Base-by-base conservation (phyloP, 805 yeast genomes). In the Saccharomycopsis fermentans region DNA sequence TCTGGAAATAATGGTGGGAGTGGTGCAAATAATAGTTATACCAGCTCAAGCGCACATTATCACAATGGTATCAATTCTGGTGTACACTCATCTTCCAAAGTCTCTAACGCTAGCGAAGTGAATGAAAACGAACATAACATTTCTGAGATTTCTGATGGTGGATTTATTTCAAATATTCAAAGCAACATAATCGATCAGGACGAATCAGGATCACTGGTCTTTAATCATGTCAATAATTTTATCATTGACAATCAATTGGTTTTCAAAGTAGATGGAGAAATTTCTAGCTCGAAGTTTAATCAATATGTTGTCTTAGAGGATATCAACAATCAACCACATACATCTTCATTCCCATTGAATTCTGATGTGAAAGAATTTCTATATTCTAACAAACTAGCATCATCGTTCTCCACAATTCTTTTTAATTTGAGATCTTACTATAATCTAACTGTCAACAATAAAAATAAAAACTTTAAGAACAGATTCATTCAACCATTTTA, bases 401-500 rank as follows among this genome's bases (percentile, higher is more conserved):
- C 74, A 3, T 60, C 77, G 6, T 64, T 68, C 4, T 59, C 69
- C 12, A 74, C 72, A 5, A 75, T 73, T 27, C 71, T 74, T 2
- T 70, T 70, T 55, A 74, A 74, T 57, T 73, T 74, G 58, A 75
- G 73, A 55, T 73, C 70, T 58, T 74, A 67, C 58, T 73, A 32
- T 34, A 50, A 50, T 32, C 16, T 43, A 50, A 47, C 19, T 26
- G 43, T 47, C 21, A 32, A 47, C 16, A 43, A 24, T 34, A 48
- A 32, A 19, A 37, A 40, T 19, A 40, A 55, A 21, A 47, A 43
- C 40, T 26, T 24, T 19, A 17, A 19, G 6, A 52, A 52, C 43
- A 52, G 63, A 48, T 58, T 26, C 26, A 26, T 26, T 32, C 82
- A 82, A 62, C 84, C 84, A 2, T 59, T 81, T 3, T 81, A 85